Conservation (phyloP, 176 grass and related monocot genomes). For the Oryza meyeriana region DNA sequence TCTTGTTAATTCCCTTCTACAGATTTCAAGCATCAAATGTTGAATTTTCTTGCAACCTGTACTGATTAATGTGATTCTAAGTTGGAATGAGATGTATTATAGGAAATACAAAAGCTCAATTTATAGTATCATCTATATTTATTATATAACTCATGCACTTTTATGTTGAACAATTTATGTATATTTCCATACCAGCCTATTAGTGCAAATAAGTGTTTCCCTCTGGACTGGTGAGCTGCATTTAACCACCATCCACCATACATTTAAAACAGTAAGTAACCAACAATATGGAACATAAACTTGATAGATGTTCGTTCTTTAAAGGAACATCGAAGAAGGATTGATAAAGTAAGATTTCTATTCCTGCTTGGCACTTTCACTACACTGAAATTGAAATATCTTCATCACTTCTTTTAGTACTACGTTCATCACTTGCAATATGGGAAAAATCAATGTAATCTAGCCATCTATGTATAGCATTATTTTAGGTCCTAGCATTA, state of each 20-base stretch:
- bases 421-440: not conserved
- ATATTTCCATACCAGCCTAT: conserved; percentile 3
- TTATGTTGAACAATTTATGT: not conserved
- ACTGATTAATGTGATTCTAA: not conserved
- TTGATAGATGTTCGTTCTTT: not conserved
- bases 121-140: not conserved
- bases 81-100: not conserved
- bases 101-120: not conserved
- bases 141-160: not conserved
- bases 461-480: not conserved
- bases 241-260: not conserved
- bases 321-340: not conserved
- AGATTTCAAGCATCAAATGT: not conserved
- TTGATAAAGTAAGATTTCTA: not conserved
- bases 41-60: not conserved
- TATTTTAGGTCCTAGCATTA: conserved; percentile 5
- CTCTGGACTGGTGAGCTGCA: not conserved
- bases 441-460: not conserved
- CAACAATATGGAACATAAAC: not conserved
- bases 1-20: not conserved
- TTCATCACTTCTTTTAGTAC: not conserved
- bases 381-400: conserved; percentile 1
- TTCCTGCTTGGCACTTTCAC: not conserved
- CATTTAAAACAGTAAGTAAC: not conserved
- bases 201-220: not conserved